Percentiles rank a stretch among this genome's conserved stretches.
Evolutionary conservation across 2,329 filamentous ascomycete genomes (phyloP).

Genomic region (Aspergillus unguis): DNA sequence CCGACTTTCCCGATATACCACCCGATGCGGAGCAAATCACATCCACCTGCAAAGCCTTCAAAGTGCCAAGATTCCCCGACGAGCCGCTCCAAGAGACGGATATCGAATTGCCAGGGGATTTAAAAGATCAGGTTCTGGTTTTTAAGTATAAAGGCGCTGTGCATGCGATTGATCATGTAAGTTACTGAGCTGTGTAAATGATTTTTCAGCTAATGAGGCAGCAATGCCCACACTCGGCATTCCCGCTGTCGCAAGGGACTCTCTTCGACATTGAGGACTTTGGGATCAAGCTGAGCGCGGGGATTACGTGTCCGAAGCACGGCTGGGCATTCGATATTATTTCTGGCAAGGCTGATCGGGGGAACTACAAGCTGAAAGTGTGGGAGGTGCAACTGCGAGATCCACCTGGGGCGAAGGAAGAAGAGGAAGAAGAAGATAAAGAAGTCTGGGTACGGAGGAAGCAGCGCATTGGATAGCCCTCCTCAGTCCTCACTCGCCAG

Average conservation of each 20-base stretch:
- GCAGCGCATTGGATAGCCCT: conserved; percentile 30
- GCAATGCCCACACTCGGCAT: conserved; percentile 67
- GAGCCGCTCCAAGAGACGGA: conserved; percentile 28
- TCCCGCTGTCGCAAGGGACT: conserved; percentile 60
- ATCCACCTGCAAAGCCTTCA: conserved; percentile 60
- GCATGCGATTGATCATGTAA: conserved; percentile 67
- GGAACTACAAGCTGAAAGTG: conserved; percentile 58
- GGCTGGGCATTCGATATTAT: conserved; percentile 69
- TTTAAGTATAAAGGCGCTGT: conserved; percentile 63
- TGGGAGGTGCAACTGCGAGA: conserved; percentile 62
- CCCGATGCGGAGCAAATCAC: conserved; percentile 39
- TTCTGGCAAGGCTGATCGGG: conserved; percentile 60
- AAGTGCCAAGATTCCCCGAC: conserved; percentile 42
- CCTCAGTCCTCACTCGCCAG: no score
- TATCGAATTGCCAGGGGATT: conserved; percentile 36
- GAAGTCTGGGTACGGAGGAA: conserved; percentile 37
- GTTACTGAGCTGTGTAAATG: conserved; percentile 2
- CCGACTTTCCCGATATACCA: conserved; percentile 55
- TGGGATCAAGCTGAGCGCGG: conserved; percentile 49
- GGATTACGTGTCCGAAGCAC: conserved; percentile 65
- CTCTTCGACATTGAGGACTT: conserved; percentile 73
- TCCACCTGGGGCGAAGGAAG: not conserved
- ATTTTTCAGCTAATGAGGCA: conserved; percentile 25
- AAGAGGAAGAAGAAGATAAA: conserved; percentile 18
- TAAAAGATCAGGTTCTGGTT: conserved; percentile 62